A percentile compares a stretch with the other conserved stretches of the same genome.
Evolutionary conservation across 2,329 filamentous ascomycete genomes (phyloP).

Genomic region (Neopestalotiopsis sp.): DNA sequence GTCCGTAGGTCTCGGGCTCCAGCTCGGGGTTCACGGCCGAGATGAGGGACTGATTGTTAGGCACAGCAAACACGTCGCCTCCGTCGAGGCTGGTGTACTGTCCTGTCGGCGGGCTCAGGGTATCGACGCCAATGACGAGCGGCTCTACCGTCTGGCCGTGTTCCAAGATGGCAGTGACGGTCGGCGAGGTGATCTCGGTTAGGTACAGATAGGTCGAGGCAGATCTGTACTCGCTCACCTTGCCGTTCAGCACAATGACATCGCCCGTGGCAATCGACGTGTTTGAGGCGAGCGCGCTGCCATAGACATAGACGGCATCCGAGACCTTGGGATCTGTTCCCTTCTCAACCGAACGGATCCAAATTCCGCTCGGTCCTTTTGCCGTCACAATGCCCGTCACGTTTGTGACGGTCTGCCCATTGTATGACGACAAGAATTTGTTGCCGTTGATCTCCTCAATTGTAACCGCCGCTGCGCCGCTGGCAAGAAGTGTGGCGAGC

Average conservation of each 20-base stretch:
- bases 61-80: slow-evolving; percentile 68
- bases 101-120: slow-evolving; percentile 61
- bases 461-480: slow-evolving; percentile 41
- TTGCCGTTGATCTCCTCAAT: slow-evolving; percentile 71
- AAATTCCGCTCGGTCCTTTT: slow-evolving; percentile 65
- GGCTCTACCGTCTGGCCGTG: slow-evolving; percentile 59
- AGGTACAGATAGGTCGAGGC: slow-evolving; percentile 63
- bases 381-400: slow-evolving; percentile 70
- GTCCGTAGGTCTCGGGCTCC: slow-evolving; percentile 64
- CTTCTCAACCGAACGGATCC: slow-evolving; percentile 63
- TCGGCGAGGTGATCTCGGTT: slow-evolving; percentile 65
- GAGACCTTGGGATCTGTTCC: slow-evolving; percentile 63
- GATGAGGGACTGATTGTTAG: slow-evolving; percentile 64
- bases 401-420: slow-evolving; percentile 59
- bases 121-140: slow-evolving; percentile 64
- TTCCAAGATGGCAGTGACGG: slow-evolving; percentile 57
- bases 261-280: slow-evolving; percentile 61
- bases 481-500: slow-evolving; percentile 24
- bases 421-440: slow-evolving; percentile 65
- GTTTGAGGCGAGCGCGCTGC: slow-evolving; percentile 52
- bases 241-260: slow-evolving; percentile 63
- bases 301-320: slow-evolving; percentile 70
- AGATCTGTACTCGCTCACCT: slow-evolving; percentile 62
- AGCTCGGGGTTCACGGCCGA: slow-evolving; percentile 65
- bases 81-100: slow-evolving; percentile 66